Evolutionary conservation across 106 monocot species (phyloP), one percentile per base, ranked within the genome.

Genomic region (Chionographis japonica): DNA sequence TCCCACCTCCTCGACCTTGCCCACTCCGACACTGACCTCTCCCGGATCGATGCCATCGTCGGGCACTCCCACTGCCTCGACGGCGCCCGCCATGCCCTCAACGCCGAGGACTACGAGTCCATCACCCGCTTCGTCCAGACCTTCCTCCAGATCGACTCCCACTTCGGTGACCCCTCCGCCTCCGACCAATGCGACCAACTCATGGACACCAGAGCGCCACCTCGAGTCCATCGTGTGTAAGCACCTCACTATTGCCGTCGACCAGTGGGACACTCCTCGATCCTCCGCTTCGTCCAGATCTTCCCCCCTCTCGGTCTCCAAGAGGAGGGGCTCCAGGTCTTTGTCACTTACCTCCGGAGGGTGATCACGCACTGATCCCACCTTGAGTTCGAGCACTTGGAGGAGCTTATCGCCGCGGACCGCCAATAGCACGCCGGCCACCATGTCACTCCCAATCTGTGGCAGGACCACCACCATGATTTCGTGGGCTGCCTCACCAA

Each of bases 291-390:
- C 53, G 75, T 98, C 40, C 75, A 76, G 43, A 87, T 87, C 40
- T 93, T 92, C 74, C 79, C 89, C 16, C 78, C 80, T 1, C 65
- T 98, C 12, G 89, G 85, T 11, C 78, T 98, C 14, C 80, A 87
- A 36, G 85, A 98, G 40, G 97, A 98, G 56, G 97, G 89, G 1
- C 73, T 98, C 50, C 92, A 87, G 83, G 83, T 79, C 73, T 98
- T 85, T 60, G 92, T 98, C 20, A 50, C 78, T 40, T 98, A 92
- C 59, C 83, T 98, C 8, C 77, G 75, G 52, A 92, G 85, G 71
- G 92, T 92, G 13, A 80, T 98, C 12, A 68, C 82, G 3, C 57
- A 85, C 19, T 64, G 92, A 40, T 83, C 97, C 36, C 79, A 87
- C 37, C 75, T 92, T 15, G 97, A 92, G 54, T 92, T 90, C 61